These are phyloP conservation scores for Pichia inconspicua DNA, from an alignment of 1,139 yeast genomes.

Conservation along the genomic window DNA sequence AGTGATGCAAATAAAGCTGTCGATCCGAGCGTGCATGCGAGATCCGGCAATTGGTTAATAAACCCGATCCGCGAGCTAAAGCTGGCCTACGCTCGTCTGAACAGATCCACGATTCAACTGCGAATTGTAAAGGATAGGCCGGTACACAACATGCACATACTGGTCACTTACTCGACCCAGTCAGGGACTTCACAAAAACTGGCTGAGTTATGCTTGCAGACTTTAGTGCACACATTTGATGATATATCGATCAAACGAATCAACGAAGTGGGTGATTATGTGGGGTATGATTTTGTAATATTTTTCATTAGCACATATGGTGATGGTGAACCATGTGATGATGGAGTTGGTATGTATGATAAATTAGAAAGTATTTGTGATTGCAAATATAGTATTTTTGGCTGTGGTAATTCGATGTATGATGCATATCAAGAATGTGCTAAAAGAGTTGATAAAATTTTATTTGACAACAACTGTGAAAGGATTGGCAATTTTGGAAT, in stretches of 20 bases:
- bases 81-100: too few relatives aligned
- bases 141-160: too few relatives aligned
- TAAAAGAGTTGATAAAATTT: conserved; percentile 40
- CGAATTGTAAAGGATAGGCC: too few relatives aligned
- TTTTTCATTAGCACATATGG: conserved; percentile 90
- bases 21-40: too few relatives aligned
- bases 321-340: conserved; percentile 97
- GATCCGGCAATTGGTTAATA: too few relatives aligned
- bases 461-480: conserved; percentile 58
- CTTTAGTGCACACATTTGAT: conserved; percentile 13
- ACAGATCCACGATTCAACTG: too few relatives aligned
- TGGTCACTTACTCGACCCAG: conserved; percentile 65
- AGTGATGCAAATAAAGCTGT: too few relatives aligned
- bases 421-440: conserved; percentile 85
- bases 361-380: conserved; percentile 45
- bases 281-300: conserved; percentile 41
- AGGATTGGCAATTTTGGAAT: conserved; percentile 67
- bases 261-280: conserved; percentile 17
- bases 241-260: conserved; percentile 31
- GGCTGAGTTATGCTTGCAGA: conserved; percentile 37
- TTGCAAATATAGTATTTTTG: conserved; percentile 61
- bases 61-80: too few relatives aligned
- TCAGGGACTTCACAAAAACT: conserved; percentile 97
- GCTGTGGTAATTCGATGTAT: conserved; percentile 88
- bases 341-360: conserved; percentile 62